A percentile compares a stretch with the other conserved stretches of the same genome.
Evolutionary conservation across 257 asterid genomes (phyloP).

Genomic region (Gentiana straminea): DNA sequence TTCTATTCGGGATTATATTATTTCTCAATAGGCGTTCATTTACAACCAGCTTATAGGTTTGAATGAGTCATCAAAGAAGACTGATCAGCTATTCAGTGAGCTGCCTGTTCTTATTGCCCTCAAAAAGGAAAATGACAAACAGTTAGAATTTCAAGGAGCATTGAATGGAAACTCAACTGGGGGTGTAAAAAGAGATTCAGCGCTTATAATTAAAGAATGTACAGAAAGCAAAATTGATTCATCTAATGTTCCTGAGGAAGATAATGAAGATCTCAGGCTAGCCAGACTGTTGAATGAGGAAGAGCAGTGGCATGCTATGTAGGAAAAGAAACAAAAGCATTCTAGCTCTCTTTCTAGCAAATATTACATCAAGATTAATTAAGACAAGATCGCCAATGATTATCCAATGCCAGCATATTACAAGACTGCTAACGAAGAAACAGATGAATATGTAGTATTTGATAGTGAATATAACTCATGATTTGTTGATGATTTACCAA

Average conservation of each 20-base stretch:
- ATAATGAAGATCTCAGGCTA: constrained; percentile 56
- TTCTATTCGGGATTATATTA: constrained; percentile 62
- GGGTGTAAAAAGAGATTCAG: constrained; percentile 46
- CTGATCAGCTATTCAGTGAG: constrained; percentile 43
- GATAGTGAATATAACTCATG: constrained; percentile 48
- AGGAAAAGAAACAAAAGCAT: constrained; percentile 50
- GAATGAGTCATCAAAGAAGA: constrained; percentile 68
- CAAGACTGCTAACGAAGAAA: constrained; percentile 56
- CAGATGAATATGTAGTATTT: constrained; percentile 77
- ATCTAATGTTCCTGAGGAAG: constrained; percentile 30
- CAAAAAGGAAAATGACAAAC: constrained; percentile 47
- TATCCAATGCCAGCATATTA: constrained; percentile 93
- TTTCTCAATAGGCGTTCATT: constrained; percentile 79
- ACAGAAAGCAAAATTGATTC: constrained; percentile 14
- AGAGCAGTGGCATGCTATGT: constrained; percentile 72
- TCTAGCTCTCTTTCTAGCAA: constrained; percentile 43
- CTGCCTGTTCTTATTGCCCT: constrained; percentile 55
- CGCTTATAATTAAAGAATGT: constrained; percentile 23
- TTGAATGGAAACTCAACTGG: constrained; percentile 30
- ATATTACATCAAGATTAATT: constrained; percentile 80
- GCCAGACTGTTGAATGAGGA: constrained; percentile 80
- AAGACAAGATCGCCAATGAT: constrained; percentile 93
- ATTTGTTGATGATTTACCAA: no score
- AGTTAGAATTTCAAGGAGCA: constrained; percentile 20
- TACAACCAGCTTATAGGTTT: constrained; percentile 75